Evolutionary conservation across 1,284 basidiomycete species (phyloP).

Genomic region (Trametes sp.): DNA sequence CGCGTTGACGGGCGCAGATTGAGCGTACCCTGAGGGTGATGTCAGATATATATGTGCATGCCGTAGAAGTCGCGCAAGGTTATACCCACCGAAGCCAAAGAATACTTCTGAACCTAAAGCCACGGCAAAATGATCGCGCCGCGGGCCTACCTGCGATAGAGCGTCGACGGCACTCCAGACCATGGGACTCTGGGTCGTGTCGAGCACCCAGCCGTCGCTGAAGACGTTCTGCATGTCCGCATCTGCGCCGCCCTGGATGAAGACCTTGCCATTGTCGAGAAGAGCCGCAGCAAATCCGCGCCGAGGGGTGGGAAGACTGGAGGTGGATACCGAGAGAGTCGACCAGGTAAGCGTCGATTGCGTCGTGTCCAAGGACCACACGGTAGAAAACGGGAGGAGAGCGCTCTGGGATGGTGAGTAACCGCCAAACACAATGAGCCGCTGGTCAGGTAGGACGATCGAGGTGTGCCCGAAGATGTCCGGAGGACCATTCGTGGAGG

Average conservation of each 20-base stretch:
- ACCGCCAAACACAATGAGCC: conserved; percentile 81
- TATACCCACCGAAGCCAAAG: conserved; percentile 78
- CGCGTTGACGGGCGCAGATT: conserved; percentile 54
- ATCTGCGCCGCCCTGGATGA: conserved; percentile 84
- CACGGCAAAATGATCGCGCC: conserved; percentile 79
- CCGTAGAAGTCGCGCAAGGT: conserved; percentile 14
- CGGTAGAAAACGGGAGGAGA: conserved; percentile 62
- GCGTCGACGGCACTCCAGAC: conserved; percentile 61
- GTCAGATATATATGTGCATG: conserved; percentile 16
- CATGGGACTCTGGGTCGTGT: conserved; percentile 62
- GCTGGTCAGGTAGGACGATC: conserved; percentile 70
- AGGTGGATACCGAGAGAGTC: conserved; percentile 47
- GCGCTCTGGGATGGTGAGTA: conserved; percentile 57
- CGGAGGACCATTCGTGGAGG: conserved; percentile 63
- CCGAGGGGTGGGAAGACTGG: conserved; percentile 63
- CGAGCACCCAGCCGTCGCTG: conserved; percentile 80
- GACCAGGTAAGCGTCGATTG: conserved; percentile 59
- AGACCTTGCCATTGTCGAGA: conserved; percentile 60
- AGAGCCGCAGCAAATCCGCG: conserved; percentile 71
- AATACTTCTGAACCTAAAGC: conserved; percentile 67
- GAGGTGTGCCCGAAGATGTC: conserved; percentile 78
- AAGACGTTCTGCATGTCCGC: conserved; percentile 60
- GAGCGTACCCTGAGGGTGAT: conserved; percentile 58
- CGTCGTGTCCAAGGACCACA: conserved; percentile 74
- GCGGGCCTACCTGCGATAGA: conserved; percentile 62